phyloP scores from a whole-genome alignment of 1,139 yeast species.

The Saccharomycopsis crataegensis region DNA sequence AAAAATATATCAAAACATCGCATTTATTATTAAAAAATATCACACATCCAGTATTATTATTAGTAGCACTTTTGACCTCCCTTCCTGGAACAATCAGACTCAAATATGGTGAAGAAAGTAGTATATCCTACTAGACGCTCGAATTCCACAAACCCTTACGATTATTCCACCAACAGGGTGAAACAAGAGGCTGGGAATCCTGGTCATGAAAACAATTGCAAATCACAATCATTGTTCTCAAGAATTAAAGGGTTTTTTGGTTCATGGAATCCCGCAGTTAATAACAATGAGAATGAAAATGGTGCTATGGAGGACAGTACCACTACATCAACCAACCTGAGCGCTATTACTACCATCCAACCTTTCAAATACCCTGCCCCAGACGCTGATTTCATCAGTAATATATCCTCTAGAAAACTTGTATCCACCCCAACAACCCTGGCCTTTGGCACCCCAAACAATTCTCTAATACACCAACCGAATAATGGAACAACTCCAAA shows the following conservation, averaged over 20 bases:
- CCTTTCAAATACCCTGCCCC: conserved; percentile 18
- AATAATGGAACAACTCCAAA: conserved; percentile 2
- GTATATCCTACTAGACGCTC: conserved; percentile 14
- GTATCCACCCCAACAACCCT: background rate
- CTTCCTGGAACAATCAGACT: background rate
- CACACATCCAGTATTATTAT: too few species aligned
- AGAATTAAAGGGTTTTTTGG: background rate
- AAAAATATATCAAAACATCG: too few species aligned
- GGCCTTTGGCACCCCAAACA: background rate
- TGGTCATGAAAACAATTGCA: background rate
- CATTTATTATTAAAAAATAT: too few species aligned
- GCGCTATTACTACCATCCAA: background rate
- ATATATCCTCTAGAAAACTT: conserved; percentile 11
- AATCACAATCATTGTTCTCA: background rate
- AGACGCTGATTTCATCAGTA: conserved; percentile 13
- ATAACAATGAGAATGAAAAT: background rate
- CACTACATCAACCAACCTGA: too few species aligned
- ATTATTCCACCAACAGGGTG: too few species aligned
- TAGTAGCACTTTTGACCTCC: too few species aligned
- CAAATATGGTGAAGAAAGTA: conserved; percentile 3
- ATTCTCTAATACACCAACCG: background rate
- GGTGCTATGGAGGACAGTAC: too few species aligned
- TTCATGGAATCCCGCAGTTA: background rate
- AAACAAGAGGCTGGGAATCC: background rate
- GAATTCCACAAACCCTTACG: background rate